Evolutionary conservation across 352 stramenopile species (phyloP), one percentile per base, ranked within the genome.

Genomic region (Phytophthora sansomeana): DNA sequence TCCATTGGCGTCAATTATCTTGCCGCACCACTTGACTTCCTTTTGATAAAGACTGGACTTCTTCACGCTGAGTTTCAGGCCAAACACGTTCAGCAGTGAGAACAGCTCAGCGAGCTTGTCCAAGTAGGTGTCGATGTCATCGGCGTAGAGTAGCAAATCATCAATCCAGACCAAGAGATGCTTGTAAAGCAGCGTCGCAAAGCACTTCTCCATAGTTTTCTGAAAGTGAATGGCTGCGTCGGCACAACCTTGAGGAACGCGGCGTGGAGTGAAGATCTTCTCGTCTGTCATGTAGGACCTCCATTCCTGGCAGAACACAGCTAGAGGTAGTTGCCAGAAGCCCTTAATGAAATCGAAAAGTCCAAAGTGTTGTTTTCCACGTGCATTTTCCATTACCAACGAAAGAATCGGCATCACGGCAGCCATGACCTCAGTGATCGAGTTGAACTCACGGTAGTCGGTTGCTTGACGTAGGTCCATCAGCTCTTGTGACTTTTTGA

Each of bases 101-200:
- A 78, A 68, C 11, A 78, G 36, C 28, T 69, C 17, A 2, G 54
- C 35, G 9, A 73, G 39, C 36, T 69, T 70, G 5, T 55, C 26
- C 24, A 75, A 24, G 36, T 70, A 78, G 5, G 43, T 61, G 11
- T 67, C 60, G 10, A 71, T 55, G 33, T 67, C 56, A 5, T 53
- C 32, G 6, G 61, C 62, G 46, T 62, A 75, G 0, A 76, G 24
- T 0, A 77, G 58, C 14, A 80, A 36, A 38, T 80, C 60, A 32
- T 75, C 71, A 16, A 78, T 69, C 55, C 66, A 80, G 1, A 74
- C 41, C 7, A 80, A 28, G 13, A 74, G 24, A 42, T 56, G 39
- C 21, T 62, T 19, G 33, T 67, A 59, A 1, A 67, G 32, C 11
- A 67, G 13, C 3, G 41, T 38, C 9, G 17, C 33, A 17, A 67